Evolutionary conservation across 179 eudicot genomes (phyloP).

Genomic region (Monotropa hypopitys): DNA sequence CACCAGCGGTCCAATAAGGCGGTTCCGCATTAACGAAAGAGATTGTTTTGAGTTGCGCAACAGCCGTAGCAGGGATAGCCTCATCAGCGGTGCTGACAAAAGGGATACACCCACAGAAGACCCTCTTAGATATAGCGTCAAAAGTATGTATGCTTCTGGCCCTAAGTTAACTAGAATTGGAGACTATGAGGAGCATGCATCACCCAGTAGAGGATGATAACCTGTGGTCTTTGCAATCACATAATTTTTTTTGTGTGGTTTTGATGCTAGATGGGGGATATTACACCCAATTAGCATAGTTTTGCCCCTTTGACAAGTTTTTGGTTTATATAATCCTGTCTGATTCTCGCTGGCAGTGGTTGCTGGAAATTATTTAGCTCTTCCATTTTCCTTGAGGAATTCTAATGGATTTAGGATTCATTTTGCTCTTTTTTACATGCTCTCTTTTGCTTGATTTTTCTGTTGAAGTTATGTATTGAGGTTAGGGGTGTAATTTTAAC

Average conservation of each 20-base stretch:
- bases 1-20: slow-evolving; percentile 23
- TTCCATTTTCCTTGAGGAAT: not conserved
- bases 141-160: slow-evolving; percentile 18
- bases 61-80: slow-evolving; percentile 12
- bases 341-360: slow-evolving; percentile 6
- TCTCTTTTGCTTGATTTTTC: too few relatives aligned
- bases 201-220: slow-evolving; percentile 15
- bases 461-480: too few relatives aligned
- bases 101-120: slow-evolving; percentile 28
- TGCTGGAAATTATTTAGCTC: not conserved
- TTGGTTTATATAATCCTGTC: slow-evolving; percentile 1
- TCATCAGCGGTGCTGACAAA: slow-evolving; percentile 20
- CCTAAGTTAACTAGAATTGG: slow-evolving; percentile 22
- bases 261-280: slow-evolving; percentile 13
- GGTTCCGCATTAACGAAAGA: slow-evolving; percentile 36
- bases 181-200: slow-evolving; percentile 20
- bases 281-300: slow-evolving; percentile 6
- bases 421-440: not conserved
- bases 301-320: too few relatives aligned
- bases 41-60: slow-evolving; percentile 18
- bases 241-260: not conserved
- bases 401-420: not conserved
- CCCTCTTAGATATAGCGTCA: slow-evolving; percentile 16
- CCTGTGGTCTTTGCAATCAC: not conserved
- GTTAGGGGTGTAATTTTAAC: too few relatives aligned